Percentiles rank a stretch among this genome's conserved stretches.
Conservation (phyloP, 1,139 yeast species). For the Candida frijolesensis region DNA sequence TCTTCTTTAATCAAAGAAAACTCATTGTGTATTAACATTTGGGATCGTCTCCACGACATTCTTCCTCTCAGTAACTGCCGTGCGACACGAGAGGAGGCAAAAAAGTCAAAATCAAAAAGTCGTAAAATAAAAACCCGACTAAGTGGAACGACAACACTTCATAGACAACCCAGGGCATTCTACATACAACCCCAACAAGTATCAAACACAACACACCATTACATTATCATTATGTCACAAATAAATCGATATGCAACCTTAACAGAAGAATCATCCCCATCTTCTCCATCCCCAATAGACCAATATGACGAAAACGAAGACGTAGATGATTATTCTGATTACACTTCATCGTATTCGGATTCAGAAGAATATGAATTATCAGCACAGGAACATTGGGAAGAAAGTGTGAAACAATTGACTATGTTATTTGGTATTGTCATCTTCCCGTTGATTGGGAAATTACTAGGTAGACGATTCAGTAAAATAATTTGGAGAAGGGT, state of each 20-base stretch:
- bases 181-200: too few species aligned
- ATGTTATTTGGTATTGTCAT: conserved; percentile 58
- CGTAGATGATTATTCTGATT: conserved; percentile 12
- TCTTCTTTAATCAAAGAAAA: too few species aligned
- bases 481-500: conserved; percentile 36
- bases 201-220: too few species aligned
- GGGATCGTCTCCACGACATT: too few species aligned
- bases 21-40: too few species aligned
- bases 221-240: not conserved
- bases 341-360: conserved; percentile 7
- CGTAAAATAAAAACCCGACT: too few species aligned
- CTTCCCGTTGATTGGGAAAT: conserved; percentile 71
- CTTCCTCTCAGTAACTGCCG: too few species aligned
- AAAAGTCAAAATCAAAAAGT: too few species aligned
- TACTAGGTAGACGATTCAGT: conserved; percentile 67
- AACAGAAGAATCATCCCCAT: conserved; percentile 2
- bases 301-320: conserved; percentile 7
- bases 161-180: too few species aligned
- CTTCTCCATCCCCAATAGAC: not conserved
- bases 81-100: too few species aligned
- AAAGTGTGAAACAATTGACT: conserved; percentile 63
- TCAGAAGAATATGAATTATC: conserved; percentile 20
- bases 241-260: not conserved
- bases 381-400: conserved; percentile 84
- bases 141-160: too few species aligned